Percentiles rank a stretch among this genome's conserved stretches.
Conservation (phyloP, 305 asterid species). For the Caryopteris hybrid region DNA sequence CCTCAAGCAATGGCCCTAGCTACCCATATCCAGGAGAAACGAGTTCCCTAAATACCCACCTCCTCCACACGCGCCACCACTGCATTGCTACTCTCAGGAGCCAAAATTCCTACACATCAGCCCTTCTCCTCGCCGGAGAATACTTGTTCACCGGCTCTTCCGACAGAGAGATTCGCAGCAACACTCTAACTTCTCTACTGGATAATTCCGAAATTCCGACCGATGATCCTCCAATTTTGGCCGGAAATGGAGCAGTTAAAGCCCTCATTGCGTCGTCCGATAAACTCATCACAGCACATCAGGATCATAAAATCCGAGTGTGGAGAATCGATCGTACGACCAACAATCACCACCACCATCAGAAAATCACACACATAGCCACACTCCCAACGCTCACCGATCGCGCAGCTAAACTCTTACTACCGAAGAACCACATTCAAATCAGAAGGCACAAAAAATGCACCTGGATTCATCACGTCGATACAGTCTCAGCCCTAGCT, state of each 20-base stretch:
- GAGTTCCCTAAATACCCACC: slow-evolving; percentile 21
- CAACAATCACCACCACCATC: slow-evolving; percentile 5
- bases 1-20: slow-evolving; percentile 30
- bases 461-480: slow-evolving; percentile 75
- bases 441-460: slow-evolving; percentile 52
- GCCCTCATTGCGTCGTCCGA: slow-evolving; percentile 42
- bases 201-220: slow-evolving; percentile 4
- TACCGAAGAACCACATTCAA: slow-evolving; percentile 49
- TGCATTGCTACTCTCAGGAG: slow-evolving; percentile 47
- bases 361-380: slow-evolving; percentile 37
- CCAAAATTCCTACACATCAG: slow-evolving; percentile 53
- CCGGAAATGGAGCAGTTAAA: slow-evolving; percentile 71
- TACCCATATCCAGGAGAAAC: slow-evolving; percentile 5
- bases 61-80: slow-evolving; percentile 32
- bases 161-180: slow-evolving; percentile 39
- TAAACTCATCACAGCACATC: slow-evolving; percentile 73
- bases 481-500: slow-evolving; percentile 64
- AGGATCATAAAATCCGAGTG: slow-evolving; percentile 67
- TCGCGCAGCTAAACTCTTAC: slow-evolving; percentile 39
- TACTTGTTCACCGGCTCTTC: slow-evolving; percentile 61
- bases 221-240: slow-evolving; percentile 21
- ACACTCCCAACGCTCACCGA: slow-evolving; percentile 65
- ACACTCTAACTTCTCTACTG: not conserved
- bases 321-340: slow-evolving; percentile 43
- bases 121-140: slow-evolving; percentile 51